Base-by-base conservation (phyloP, 1,139 yeast species). In the Protomyces macrosporus region DNA sequence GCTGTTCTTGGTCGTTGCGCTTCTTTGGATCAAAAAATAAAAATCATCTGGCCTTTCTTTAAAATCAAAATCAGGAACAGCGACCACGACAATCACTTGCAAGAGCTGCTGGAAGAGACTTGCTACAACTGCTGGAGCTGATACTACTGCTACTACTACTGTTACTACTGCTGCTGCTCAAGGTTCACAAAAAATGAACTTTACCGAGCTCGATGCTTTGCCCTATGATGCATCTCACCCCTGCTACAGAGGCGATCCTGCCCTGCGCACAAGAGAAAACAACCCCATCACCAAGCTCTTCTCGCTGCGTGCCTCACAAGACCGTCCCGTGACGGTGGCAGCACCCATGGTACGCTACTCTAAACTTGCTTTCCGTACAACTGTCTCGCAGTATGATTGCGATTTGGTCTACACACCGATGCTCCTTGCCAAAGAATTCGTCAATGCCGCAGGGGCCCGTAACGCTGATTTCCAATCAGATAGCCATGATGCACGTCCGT, bases 301-400 rank as follows among this genome's bases (percentile, higher is more conserved):
- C 34, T 76, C 78, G 53, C 75, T 77, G 67, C 77, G 82, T 70
- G 73, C 75, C 65, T 69, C 66, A 14, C 78, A 80, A 59, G 81
- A 81, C 0, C 76, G 89, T 65, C 89, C 90, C 0, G 93, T 86
- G 0, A 82, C 80, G 66, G 82, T 93, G 14, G 93, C 96, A 0
- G 98, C 98, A 0, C 98, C 98, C 5, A 93, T 93, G 98, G 98
- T 93, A 0, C 79, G 98, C 63, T 93, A 93, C 77, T 90, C 97
- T 0, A 93, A 93, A 74, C 81, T 95, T 52, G 97, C 98, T 3
- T 93, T 93, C 72, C 81, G 98, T 57, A 88, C 88, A 67, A 76
- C 89, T 4, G 83, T 91, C 12, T 80, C 97, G 52, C 84, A 86
- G 59, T 90, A 84, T 72, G 79, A 82, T 65, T 84, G 85, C 54